Base-by-base conservation (phyloP, 371 early-diverging fungal genomes). In the Blakeslea trispora region DNA sequence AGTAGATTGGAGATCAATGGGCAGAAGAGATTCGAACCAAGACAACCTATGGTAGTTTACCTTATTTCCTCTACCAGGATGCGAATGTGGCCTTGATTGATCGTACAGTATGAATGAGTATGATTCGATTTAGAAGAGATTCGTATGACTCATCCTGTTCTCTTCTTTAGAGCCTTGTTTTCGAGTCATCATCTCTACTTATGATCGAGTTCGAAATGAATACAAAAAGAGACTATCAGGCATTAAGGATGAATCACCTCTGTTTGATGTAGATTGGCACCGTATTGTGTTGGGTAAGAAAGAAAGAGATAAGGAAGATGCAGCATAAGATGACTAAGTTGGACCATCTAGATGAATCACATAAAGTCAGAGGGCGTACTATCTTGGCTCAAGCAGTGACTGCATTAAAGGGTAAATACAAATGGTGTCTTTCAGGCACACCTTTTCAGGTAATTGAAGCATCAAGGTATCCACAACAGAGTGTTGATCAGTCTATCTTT, bases 351-450 rank as follows among this genome's bases (percentile, higher is more conserved):
- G 97, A 97, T 66, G 97, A 97, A 71, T 94, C 94, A 1, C 95
- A 97, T 61, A 68, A 83, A 35, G 85, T 97, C 34, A 58, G 73
- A 44, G 61, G 58, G 9, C 56, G 59, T 32, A 57, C 76, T 1
- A 53, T 60, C 42, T 28, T 76, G 8, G 63, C 63, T 14, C 56
- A 66, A 14, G 53, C 73, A 17, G 67, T 72, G 7, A 51, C 57
- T 19, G 50, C 61, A 28, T 41, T 76, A 24, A 46, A 47, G 19
- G 59, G 71, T 10, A 66, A 55, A 37, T 72, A 84, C 45, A 78
- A 91, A 48, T 93, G 94, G 90, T 89, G 94, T 52, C 69, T 97
- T 35, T 91, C 94, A 13, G 97, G 96, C 49, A 93, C 87, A 15
- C 83, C 85, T 7, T 55, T 74, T 9, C 93, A 93, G 71, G 74